A percentile compares a stretch with the other conserved stretches of the same genome.
Conservation (phyloP, 768 basidiomycete species). For the Grammothele lineata region DNA sequence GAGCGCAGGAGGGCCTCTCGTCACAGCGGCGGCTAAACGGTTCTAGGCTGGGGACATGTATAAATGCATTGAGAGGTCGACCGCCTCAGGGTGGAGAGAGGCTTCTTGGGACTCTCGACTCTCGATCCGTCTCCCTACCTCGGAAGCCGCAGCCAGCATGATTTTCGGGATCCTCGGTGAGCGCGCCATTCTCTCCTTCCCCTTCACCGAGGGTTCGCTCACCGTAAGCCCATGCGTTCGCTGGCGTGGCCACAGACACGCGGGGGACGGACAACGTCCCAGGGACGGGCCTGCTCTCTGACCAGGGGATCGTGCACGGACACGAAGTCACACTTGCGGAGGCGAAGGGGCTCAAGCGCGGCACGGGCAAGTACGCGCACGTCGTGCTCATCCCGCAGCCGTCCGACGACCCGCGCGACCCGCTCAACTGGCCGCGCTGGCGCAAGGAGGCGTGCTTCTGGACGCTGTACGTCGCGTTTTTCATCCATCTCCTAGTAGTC, state of each 20-base stretch:
- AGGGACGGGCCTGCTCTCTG: constrained; percentile 38
- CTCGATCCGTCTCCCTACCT: too few relatives aligned
- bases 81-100: neutral
- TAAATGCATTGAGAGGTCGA: neutral
- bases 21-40: too few relatives aligned
- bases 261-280: constrained; percentile 33
- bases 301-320: constrained; percentile 34
- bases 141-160: too few relatives aligned
- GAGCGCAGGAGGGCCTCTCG: too few relatives aligned
- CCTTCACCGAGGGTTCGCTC: too few relatives aligned
- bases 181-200: constrained; percentile 5
- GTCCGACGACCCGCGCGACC: constrained; percentile 40
- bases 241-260: too few relatives aligned
- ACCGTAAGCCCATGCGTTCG: too few relatives aligned
- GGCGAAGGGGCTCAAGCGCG: constrained; percentile 32
- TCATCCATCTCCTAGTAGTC: too few relatives aligned
- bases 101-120: too few relatives aligned
- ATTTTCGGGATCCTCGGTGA: constrained; percentile 36
- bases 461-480: constrained; percentile 30
- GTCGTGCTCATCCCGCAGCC: constrained; percentile 41
- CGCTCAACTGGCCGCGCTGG: constrained; percentile 44
- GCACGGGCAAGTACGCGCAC: constrained; percentile 34
- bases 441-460: constrained; percentile 44
- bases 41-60: neutral
- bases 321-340: constrained; percentile 31